Percentiles rank a stretch among this genome's conserved stretches.
phyloP scores from a whole-genome alignment of 768 basidiomycete genomes.

The Candolleomyces efflorescens region DNA sequence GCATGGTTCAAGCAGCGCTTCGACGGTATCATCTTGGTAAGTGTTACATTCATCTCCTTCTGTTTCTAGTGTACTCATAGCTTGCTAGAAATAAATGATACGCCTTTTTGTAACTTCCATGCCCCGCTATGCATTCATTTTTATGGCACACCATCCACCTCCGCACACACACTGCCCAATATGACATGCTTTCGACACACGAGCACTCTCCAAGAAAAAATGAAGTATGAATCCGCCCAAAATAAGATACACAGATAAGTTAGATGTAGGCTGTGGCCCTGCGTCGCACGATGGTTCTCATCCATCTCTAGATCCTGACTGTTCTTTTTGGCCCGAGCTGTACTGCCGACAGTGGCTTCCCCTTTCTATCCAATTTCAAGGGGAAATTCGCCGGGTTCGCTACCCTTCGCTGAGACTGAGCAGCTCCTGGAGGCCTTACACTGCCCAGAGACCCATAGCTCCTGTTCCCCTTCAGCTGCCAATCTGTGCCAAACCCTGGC shows the following conservation, averaged over 20 bases:
- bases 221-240: neutral
- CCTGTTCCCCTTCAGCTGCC: slow-evolving; percentile 22
- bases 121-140: slow-evolving; percentile 25
- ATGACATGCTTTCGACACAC: slow-evolving; percentile 1
- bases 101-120: slow-evolving; percentile 17
- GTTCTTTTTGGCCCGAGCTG: slow-evolving; percentile 35
- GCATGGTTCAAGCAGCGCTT: slow-evolving; percentile 99
- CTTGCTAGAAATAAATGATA: slow-evolving; percentile 29
- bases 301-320: slow-evolving; percentile 11
- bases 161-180: neutral
- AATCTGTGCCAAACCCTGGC: slow-evolving; percentile 34
- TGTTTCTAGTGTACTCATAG: slow-evolving; percentile 4
- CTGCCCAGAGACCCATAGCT: slow-evolving; percentile 19
- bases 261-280: neutral
- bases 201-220: neutral
- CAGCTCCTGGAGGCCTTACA: slow-evolving; percentile 10
- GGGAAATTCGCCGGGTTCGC: slow-evolving; percentile 17
- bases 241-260: neutral
- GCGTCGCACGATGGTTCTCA: neutral
- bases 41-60: slow-evolving; percentile 21
- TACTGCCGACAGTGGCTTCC: slow-evolving; percentile 29
- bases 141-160: slow-evolving; percentile 26
- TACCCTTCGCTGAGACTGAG: slow-evolving; percentile 15
- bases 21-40: slow-evolving; percentile 93
- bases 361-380: slow-evolving; percentile 33